Percentiles rank a stretch among this genome's conserved stretches.
phyloP scores from a whole-genome alignment of 441 rosid genomes.

The Metrosideros polymorpha region DNA sequence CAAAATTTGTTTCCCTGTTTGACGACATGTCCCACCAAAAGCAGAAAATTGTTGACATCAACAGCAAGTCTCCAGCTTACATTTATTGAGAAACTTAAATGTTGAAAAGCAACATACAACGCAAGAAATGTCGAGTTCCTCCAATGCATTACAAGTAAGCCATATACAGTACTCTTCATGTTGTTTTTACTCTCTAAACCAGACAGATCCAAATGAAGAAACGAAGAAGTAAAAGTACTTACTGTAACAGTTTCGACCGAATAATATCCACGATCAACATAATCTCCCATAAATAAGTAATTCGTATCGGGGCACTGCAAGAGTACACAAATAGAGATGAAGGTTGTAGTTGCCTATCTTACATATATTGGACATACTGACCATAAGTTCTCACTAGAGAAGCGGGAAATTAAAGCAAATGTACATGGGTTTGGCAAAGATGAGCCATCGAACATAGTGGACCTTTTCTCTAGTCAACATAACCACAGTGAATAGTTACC shows the following conservation, averaged over 20 bases:
- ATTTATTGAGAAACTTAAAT: not conserved
- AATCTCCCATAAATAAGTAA: conserved; percentile 75
- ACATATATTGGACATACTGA: not conserved
- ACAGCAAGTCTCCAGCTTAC: not conserved
- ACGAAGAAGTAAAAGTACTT: conserved; percentile 7
- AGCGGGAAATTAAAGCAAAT: not conserved
- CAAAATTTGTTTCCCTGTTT: not conserved
- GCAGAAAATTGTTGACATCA: not conserved
- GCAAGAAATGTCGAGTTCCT: not conserved
- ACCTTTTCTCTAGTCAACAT: not conserved
- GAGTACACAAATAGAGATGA: conserved; percentile 3
- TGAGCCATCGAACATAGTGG: not conserved
- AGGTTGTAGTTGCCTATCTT: not conserved
- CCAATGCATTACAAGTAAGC: not conserved
- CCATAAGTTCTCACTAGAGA: not conserved
- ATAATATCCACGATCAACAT: conserved; percentile 69
- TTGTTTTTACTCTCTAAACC: too few relatives aligned
- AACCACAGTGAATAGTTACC: not conserved
- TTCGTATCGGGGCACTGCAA: conserved; percentile 70
- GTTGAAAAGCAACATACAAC: not conserved
- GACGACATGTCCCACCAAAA: not conserved
- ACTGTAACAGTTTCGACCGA: conserved; percentile 94
- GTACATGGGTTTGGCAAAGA: not conserved
- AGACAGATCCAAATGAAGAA: too few relatives aligned
- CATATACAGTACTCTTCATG: not conserved